Base-by-base conservation (phyloP, 192 early-diverging fungal genomes). In the Entomortierella lignicola region DNA sequence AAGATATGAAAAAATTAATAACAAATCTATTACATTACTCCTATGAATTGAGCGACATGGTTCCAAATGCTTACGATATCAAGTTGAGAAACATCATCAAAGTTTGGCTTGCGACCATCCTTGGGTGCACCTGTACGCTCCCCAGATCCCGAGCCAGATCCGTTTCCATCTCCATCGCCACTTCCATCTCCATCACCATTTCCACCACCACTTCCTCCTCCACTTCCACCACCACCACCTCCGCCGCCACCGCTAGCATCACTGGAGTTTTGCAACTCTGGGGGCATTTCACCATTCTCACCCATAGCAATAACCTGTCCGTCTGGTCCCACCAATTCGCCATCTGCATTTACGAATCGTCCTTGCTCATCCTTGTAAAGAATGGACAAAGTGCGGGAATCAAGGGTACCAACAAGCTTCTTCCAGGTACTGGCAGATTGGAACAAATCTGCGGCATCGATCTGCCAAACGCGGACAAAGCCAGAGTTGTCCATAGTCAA, bases 401-500 rank as follows among this genome's bases (percentile, higher is more conserved):
- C 89, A 18, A 83, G 59, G 18, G 84, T 82, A 6, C 89, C 89
- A 34, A 90, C 89, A 63, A 90, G 66, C 50, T 86, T 85, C 57
- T 85, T 90, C 89, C 89, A 90, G 4, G 84, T 88, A 41, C 86
- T 73, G 2, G 85, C 87, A 18, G 87, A 75, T 8, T 82, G 64
- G 60, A 86, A 85, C 8, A 90, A 61, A 30, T 89, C 79, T 12
- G 80, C 82, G 23, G 87, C 75, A 39, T 85, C 83, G 11, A 89
- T 79, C 72, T 90, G 89, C 86, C 86, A 90, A 31, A 90, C 71
- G 31, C 88, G 83, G 20, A 88, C 85, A 54, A 74, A 69, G 6
- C 82, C 82, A 71, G 85, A 68, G 69, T 85, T 89, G 53, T 90
- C 89, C 84, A 90, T 84, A 4, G 89, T 90, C 58, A 88, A 72